Conservation (phyloP, 768 basidiomycete species). For the Suillus subalutaceus region DNA sequence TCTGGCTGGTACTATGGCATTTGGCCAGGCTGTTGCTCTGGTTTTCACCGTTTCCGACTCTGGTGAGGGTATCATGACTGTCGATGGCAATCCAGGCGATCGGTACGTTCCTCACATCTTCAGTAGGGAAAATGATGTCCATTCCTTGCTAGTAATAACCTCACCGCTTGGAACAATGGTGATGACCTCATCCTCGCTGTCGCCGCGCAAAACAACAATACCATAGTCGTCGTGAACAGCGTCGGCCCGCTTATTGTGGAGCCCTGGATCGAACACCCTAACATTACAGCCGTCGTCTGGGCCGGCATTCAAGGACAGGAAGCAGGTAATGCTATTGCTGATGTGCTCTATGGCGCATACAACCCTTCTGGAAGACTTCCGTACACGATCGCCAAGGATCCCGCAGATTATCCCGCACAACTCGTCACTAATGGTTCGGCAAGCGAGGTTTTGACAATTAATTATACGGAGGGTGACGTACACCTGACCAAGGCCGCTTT, state of each 20-base stretch:
- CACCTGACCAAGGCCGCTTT: background rate
- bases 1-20: slow-evolving; percentile 47
- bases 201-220: slow-evolving; percentile 48
- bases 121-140: background rate
- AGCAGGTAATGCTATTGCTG: slow-evolving; percentile 67
- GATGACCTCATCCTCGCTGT: slow-evolving; percentile 73
- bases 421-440: slow-evolving; percentile 41
- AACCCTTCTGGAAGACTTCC: slow-evolving; percentile 73
- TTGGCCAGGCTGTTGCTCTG: slow-evolving; percentile 57
- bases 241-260: slow-evolving; percentile 66
- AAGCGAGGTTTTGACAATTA: slow-evolving; percentile 47
- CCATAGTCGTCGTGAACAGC: slow-evolving; percentile 30
- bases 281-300: slow-evolving; percentile 76
- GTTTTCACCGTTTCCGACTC: slow-evolving; percentile 80
- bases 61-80: slow-evolving; percentile 78
- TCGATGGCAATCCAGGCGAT: slow-evolving; percentile 80
- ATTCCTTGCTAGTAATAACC: slow-evolving; percentile 48
- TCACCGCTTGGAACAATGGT: slow-evolving; percentile 75
- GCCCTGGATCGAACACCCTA: slow-evolving; percentile 73
- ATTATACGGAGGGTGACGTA: slow-evolving; percentile 58
- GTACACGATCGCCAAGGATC: slow-evolving; percentile 71
- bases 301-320: slow-evolving; percentile 69
- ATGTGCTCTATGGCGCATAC: slow-evolving; percentile 69
- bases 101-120: slow-evolving; percentile 38
- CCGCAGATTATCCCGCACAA: slow-evolving; percentile 62